These are phyloP conservation scores for Carpinus fangiana DNA, from an alignment of 306 rosid genomes.

Conservation along the genomic window DNA sequence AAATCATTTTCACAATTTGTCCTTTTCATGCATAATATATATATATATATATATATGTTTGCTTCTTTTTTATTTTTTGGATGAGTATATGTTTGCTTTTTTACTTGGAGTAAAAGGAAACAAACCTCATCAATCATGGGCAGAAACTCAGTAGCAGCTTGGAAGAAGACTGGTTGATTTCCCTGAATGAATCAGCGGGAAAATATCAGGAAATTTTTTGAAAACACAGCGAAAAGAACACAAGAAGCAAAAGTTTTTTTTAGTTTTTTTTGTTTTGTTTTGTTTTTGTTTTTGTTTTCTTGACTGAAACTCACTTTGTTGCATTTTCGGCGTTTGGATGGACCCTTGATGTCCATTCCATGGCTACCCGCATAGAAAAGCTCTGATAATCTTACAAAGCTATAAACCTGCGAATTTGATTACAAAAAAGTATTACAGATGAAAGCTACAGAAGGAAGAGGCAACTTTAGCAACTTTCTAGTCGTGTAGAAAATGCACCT, in stretches of 20 bases:
- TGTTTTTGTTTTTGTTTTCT: neutral
- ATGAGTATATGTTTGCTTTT: neutral
- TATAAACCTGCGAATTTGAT: constrained; percentile 56
- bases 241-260: neutral
- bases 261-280: no score
- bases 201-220: neutral
- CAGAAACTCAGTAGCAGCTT: constrained; percentile 79
- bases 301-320: constrained; percentile 49
- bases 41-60: neutral
- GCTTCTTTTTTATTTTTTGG: no score
- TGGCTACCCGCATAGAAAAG: constrained; percentile 96
- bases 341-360: constrained; percentile 96
- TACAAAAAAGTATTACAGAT: neutral
- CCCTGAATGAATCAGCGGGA: constrained; percentile 45
- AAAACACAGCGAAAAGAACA: constrained; percentile 20
- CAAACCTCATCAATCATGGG: constrained; percentile 89
- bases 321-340: constrained; percentile 51
- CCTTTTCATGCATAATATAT: neutral
- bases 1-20: neutral
- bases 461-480: neutral
- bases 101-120: constrained; percentile 3
- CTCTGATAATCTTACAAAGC: constrained; percentile 71
- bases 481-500: constrained; percentile 52
- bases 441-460: neutral
- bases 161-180: constrained; percentile 54